Evolutionary conservation across 371 early-diverging fungal species (phyloP).

Genomic region (Mucor saturninus): DNA sequence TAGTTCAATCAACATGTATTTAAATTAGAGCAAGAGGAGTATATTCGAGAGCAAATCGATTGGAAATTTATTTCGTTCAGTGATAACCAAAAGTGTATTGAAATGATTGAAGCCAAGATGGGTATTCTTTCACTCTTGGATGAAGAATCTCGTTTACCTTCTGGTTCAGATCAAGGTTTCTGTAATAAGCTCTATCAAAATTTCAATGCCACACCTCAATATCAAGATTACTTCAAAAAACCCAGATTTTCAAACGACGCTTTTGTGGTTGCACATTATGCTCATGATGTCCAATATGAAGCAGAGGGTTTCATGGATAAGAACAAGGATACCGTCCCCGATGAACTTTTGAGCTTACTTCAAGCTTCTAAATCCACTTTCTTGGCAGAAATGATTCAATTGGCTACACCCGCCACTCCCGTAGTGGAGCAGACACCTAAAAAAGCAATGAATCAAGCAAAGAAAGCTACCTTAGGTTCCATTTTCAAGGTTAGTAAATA

Average conservation of each 20-base stretch:
- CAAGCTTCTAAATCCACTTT: slow-evolving; percentile 73
- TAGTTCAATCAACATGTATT: slow-evolving; percentile 74
- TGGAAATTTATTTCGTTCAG: slow-evolving; percentile 95
- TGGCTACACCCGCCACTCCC: slow-evolving; percentile 19
- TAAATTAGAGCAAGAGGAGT: slow-evolving; percentile 96
- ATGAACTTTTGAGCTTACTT: slow-evolving; percentile 81
- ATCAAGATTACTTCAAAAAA: slow-evolving; percentile 83
- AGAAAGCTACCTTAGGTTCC: slow-evolving; percentile 90
- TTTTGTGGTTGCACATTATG: slow-evolving; percentile 92
- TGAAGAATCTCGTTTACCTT: slow-evolving; percentile 93
- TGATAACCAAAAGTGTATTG: slow-evolving; percentile 99
- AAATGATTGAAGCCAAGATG: slow-evolving; percentile 95
- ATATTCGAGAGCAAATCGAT: slow-evolving; percentile 90
- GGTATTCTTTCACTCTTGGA: slow-evolving; percentile 97
- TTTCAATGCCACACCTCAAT: slow-evolving; percentile 54
- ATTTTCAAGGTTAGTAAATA: slow-evolving; percentile 62
- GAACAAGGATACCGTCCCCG: slow-evolving; percentile 98
- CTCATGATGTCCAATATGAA: slow-evolving; percentile 89
- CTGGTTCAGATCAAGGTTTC: slow-evolving; percentile 84
- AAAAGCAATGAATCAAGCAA: slow-evolving; percentile 57
- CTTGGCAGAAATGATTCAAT: slow-evolving; percentile 41
- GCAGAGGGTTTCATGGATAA: slow-evolving; percentile 97
- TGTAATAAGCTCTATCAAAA: slow-evolving; percentile 85
- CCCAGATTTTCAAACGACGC: slow-evolving; percentile 85
- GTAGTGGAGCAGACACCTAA: slow-evolving; percentile 28